Evolutionary conservation across 208 protist genomes (phyloP), one percentile per base, ranked within the genome.

Genomic region (Kentomonas sorsogonicus): DNA sequence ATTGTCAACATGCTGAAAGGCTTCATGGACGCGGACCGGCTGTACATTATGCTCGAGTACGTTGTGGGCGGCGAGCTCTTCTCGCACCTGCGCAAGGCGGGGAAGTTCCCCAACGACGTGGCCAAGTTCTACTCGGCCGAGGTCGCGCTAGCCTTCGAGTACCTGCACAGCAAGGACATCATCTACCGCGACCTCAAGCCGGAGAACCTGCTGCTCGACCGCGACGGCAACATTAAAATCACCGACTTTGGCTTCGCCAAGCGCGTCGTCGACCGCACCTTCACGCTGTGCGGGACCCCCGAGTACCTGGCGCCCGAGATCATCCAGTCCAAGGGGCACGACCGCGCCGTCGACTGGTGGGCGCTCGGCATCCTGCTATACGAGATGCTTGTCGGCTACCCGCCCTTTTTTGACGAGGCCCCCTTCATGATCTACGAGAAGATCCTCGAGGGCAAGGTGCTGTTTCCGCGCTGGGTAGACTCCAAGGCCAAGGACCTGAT

Each of bases 31-130:
- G 77, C 93, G 33, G 83, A 96, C 36, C 73, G 87, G 16, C 59
- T 98, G 57, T 98, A 97, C 52, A 76, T 98, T 55, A 73, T 98
- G 23, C 63, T 98, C 33, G 91, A 98, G 56, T 98, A 94, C 70
- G 79, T 98, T 15, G 85, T 92, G 53, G 95, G 95, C 25, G 89
- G 91, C 9, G 88, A 95, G 65, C 79, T 96, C 29, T 94, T 95
- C 56, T 94, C 84, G 25, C 92, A 96, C 60, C 66, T 97, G n/a
- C 80, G 88, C 25, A 89, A 93, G 68, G 83, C 85, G 7, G 83
- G 83, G 16, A 87, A 92, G 69, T 96, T 97, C 51, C 79, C 86
- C 16, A 93, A 94, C 69, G 86, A 96, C 66, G 74, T 92, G 31
- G 86, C 88, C 39, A 90, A 91, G 63, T 97, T 97, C 68, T 98